phyloP scores from a whole-genome alignment of 108 stramenopile species.

The Schizochytrium sp. region DNA sequence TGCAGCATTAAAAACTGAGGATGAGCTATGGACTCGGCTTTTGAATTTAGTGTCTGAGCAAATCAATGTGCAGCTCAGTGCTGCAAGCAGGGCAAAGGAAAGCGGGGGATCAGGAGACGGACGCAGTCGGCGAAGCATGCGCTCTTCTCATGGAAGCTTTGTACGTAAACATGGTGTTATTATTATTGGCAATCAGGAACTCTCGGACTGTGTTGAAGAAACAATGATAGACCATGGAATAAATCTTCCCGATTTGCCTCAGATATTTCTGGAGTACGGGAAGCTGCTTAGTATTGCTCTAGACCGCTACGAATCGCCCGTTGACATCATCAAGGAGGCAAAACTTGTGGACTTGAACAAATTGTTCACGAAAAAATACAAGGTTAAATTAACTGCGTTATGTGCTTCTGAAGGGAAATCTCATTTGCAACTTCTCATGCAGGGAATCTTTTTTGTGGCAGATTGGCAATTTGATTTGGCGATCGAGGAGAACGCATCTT shows the following conservation, averaged over 20 bases:
- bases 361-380: background rate
- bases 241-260: background rate
- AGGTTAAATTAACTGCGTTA: background rate
- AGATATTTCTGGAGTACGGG: background rate
- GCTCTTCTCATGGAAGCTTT: background rate
- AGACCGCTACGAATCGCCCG: background rate
- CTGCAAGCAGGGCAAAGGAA: too few relatives aligned
- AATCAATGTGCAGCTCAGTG: too few relatives aligned
- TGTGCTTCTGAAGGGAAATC: background rate
- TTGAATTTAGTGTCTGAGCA: too few relatives aligned
- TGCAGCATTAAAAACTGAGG: too few relatives aligned
- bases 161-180: background rate
- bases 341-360: background rate
- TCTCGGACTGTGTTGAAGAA: background rate
- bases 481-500: background rate
- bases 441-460: slow-evolving; percentile 3
- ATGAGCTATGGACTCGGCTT: too few relatives aligned
- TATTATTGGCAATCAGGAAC: too few relatives aligned
- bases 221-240: background rate
- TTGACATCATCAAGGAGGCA: slow-evolving; percentile 53
- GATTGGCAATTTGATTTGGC: slow-evolving; percentile 9
- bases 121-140: background rate
- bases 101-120: too few relatives aligned
- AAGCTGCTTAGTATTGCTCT: background rate
- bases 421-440: background rate